phyloP scores from a whole-genome alignment of 139 green algal genomes.

The Coccomyxa sp. region DNA sequence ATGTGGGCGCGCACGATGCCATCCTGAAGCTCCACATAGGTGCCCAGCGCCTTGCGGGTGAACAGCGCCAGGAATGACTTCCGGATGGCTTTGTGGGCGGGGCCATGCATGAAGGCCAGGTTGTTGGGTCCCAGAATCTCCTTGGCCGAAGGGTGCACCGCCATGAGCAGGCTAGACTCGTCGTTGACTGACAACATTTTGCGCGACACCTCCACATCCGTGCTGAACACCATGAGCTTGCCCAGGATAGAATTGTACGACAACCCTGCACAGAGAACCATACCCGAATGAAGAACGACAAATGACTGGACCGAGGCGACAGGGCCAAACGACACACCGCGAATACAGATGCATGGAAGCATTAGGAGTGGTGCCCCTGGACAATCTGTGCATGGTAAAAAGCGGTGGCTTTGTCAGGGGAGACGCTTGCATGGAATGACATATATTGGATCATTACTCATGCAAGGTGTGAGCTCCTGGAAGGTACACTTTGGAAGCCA shows the following conservation, averaged over 20 bases:
- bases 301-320: not conserved
- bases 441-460: not conserved
- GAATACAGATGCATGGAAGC: not conserved
- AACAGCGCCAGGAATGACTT: constrained; percentile 83
- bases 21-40: constrained; percentile 71
- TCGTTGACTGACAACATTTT: constrained; percentile 46
- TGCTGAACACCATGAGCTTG: constrained; percentile 76
- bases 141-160: constrained; percentile 73
- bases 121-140: constrained; percentile 69
- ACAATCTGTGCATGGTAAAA: not conserved
- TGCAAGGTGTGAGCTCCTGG: not conserved
- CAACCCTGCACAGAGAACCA: constrained; percentile 53
- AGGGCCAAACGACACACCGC: not conserved
- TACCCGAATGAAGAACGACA: not conserved
- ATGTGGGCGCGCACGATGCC: constrained; percentile 64
- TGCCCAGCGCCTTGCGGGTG: constrained; percentile 71
- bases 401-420: not conserved
- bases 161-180: constrained; percentile 61
- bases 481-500: not conserved
- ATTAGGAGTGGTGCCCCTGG: too few species aligned
- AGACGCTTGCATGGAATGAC: not conserved
- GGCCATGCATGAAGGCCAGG: constrained; percentile 79
- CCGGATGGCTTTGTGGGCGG: constrained; percentile 71
- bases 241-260: constrained; percentile 72
- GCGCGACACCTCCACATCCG: constrained; percentile 61